Base-by-base conservation (phyloP, 2,329 filamentous ascomycete genomes). In the Aphanoascus verrucosus region DNA sequence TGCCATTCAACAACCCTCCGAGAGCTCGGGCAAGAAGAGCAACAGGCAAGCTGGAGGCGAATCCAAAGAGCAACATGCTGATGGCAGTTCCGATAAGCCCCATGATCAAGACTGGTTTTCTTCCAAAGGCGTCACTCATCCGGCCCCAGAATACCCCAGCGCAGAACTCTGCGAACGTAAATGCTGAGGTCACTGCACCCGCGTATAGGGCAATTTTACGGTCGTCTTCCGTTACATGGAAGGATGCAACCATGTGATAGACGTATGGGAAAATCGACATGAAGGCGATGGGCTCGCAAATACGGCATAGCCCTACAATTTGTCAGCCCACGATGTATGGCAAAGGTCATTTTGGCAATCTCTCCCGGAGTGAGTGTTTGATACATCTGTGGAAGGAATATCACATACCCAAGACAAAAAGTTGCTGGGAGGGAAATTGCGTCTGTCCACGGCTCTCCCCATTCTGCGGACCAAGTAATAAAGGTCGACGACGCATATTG, bases 251-350 rank as follows among this genome's bases (percentile, higher is more conserved):
- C 93, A 98, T 97, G 75, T 86, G 91, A 74, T 95, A 97, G 62
- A 94, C 89, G 70, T 97, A 98, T 1, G 93, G 93, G 67, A 98
- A 97, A 62, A 97, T 96, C 52, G 90, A 96, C 88, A 96, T 97
- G 77, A 98, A 97, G 5, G 93, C 93, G 69, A 98, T 97, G 50
- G 93, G 93, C 69, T 98, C 93, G 76, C 89, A 96, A 74, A 98
- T 91, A 65, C 93, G 85, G 72, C 90, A 95, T 65, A 95, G 78
- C 44, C 89, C 90, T 94, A 23, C 34, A 45, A 31, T 20, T 49
- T 20, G 45, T 55, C 38, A 45, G 37, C 17, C 44, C 49, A 53
- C 55, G 52, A 61, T 58, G 37, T 56, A 48, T 38, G 47, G 34
- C 32, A 17, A 46, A 52, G n/a, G n/a, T 7, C 37, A 9, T 34